A percentile compares a stretch with the other conserved stretches of the same genome.
Evolutionary conservation across 2,329 filamentous ascomycete species (phyloP).

Genomic region (Trichoderma sp.): DNA sequence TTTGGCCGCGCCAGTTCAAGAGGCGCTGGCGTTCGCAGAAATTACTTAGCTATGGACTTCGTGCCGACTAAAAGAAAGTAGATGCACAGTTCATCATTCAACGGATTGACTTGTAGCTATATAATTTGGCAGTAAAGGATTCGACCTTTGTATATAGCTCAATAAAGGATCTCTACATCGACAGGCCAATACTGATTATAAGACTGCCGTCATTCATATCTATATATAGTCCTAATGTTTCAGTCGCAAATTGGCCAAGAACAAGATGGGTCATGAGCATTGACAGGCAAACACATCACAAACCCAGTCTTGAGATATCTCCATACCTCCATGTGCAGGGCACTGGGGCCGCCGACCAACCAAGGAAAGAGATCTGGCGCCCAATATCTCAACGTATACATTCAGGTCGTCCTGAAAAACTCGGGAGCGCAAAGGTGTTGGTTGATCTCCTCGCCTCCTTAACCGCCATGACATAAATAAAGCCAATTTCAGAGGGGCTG

Average conservation of each 20-base stretch:
- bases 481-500: neutral
- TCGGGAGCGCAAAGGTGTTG: neutral
- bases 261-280: accelerated
- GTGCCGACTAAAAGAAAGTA: neutral
- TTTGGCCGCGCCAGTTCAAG: neutral
- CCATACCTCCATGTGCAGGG: neutral
- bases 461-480: too few species aligned
- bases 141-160: neutral
- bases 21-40: neutral
- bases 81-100: neutral
- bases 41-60: neutral
- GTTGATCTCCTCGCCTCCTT: neutral
- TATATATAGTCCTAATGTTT: too few species aligned
- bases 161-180: neutral
- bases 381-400: neutral
- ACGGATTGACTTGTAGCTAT: neutral
- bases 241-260: too few species aligned
- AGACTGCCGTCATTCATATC: neutral
- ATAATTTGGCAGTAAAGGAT: neutral
- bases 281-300: too few species aligned
- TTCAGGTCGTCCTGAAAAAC: too few species aligned
- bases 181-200: neutral
- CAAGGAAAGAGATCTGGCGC: neutral
- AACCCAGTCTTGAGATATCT: neutral
- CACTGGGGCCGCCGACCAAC: neutral